These are phyloP conservation scores for Collybiopsis luxurians DNA, from an alignment of 768 basidiomycete genomes.

Conservation along the genomic window DNA sequence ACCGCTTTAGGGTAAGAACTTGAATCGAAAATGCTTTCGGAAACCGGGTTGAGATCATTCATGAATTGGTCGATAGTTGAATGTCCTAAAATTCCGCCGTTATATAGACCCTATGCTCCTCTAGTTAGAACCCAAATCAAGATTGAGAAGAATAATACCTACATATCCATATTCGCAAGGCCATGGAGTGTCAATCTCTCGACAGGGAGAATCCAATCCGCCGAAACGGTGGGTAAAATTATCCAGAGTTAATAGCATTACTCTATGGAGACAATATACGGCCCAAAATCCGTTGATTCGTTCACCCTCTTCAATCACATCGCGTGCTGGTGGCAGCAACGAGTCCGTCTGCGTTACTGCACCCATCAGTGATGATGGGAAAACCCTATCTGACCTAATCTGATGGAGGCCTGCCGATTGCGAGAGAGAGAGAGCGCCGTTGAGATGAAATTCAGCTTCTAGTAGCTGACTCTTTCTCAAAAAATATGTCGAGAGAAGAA, in stretches of 20 bases:
- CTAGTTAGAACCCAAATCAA: no score
- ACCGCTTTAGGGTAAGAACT: constrained; percentile 13
- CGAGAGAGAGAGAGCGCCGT: constrained; percentile 30
- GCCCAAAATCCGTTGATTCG: constrained; percentile 21
- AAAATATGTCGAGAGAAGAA: constrained; percentile 42
- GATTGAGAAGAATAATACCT: neutral
- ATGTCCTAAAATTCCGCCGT: constrained; percentile 7
- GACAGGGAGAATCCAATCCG: constrained; percentile 12
- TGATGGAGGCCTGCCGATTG: constrained; percentile 23
- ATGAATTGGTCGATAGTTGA: constrained; percentile 6
- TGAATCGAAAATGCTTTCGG: neutral
- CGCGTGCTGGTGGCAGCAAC: constrained; percentile 11
- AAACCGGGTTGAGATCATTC: constrained; percentile 3
- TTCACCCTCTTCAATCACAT: constrained; percentile 18
- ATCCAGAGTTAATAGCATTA: constrained; percentile 12
- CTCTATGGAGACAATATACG: constrained; percentile 14
- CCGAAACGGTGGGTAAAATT: constrained; percentile 13
- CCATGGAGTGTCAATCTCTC: constrained; percentile 21
- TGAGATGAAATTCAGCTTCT: constrained; percentile 38
- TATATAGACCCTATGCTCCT: constrained; percentile 9
- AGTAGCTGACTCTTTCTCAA: constrained; percentile 35
- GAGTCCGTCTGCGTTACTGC: constrained; percentile 1
- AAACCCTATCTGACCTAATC: constrained; percentile 9
- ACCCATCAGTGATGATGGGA: neutral
- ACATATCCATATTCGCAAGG: constrained; percentile 11